Evolutionary conservation across 2,329 filamentous ascomycete genomes (phyloP).

Genomic region (Pseudogymnoascus sp.): DNA sequence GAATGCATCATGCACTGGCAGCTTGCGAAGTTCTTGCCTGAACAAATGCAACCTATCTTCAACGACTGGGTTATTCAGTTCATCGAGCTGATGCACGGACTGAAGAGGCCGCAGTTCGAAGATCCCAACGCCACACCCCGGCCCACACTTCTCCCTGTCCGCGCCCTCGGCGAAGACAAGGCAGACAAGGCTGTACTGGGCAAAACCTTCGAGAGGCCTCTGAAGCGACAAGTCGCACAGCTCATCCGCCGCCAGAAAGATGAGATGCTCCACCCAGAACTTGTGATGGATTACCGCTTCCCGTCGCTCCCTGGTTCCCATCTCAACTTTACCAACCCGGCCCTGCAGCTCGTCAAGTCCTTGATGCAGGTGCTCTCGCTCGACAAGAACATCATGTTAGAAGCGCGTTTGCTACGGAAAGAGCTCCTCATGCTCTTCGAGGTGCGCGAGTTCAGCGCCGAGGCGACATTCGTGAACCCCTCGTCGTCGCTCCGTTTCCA

Average conservation of each 20-base stretch:
- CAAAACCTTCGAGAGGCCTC: slow-evolving; percentile 76
- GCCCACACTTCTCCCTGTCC: slow-evolving; percentile 49
- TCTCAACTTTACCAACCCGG: slow-evolving; percentile 56
- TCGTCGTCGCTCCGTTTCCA: slow-evolving; percentile 63
- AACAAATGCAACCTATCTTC: slow-evolving; percentile 73
- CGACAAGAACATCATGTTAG: slow-evolving; percentile 82
- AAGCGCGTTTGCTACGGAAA: slow-evolving; percentile 79
- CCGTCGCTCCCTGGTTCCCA: slow-evolving; percentile 70
- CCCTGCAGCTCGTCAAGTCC: slow-evolving; percentile 83
- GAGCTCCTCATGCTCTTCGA: slow-evolving; percentile 87
- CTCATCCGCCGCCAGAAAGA: slow-evolving; percentile 81
- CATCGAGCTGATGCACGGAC: slow-evolving; percentile 82
- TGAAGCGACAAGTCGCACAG: slow-evolving; percentile 78
- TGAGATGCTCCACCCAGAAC: slow-evolving; percentile 80
- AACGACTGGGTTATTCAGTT: slow-evolving; percentile 92
- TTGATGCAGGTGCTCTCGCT: slow-evolving; percentile 88
- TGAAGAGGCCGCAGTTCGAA: slow-evolving; percentile 56
- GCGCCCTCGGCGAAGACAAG: slow-evolving; percentile 48
- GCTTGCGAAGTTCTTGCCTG: slow-evolving; percentile 78
- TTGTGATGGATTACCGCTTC: slow-evolving; percentile 80
- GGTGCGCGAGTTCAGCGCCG: slow-evolving; percentile 83
- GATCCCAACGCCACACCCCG: slow-evolving; percentile 44
- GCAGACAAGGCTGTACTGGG: slow-evolving; percentile 59
- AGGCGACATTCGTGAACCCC: slow-evolving; percentile 83
- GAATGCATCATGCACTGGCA: slow-evolving; percentile 99